phyloP scores from a whole-genome alignment of 805 yeast genomes.

The Yamadazyma scolyti region DNA sequence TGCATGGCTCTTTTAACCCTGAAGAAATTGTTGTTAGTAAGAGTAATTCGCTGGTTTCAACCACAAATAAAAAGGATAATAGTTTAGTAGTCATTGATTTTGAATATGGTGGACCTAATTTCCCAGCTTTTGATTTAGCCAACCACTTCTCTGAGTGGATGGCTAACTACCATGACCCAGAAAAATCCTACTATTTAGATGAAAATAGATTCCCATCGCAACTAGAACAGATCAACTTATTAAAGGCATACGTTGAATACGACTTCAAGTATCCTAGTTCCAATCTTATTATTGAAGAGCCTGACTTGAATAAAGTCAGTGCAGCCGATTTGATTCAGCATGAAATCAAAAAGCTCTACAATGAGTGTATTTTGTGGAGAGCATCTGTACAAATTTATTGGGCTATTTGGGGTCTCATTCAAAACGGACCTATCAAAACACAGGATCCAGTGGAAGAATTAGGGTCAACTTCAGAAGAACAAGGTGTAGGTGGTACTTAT shows the following conservation, averaged over 20 bases:
- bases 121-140: conserved; percentile 85
- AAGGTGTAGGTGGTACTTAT: conserved; percentile 39
- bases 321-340: conserved; percentile 30
- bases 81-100: conserved; percentile 92
- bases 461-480: conserved; percentile 17
- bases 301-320: conserved; percentile 8
- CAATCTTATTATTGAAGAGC: conserved; percentile 19
- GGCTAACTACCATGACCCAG: conserved; percentile 78
- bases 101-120: conserved; percentile 90
- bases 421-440: conserved; percentile 47
- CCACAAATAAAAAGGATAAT: conserved; percentile 27
- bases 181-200: conserved; percentile 48
- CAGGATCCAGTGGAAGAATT: conserved; percentile 9
- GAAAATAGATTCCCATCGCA: conserved; percentile 59
- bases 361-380: conserved; percentile 75
- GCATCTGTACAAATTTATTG: conserved; percentile 75
- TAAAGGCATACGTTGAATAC: conserved; percentile 75
- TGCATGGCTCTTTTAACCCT: conserved; percentile 54
- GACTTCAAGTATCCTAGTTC: conserved; percentile 37
- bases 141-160: conserved; percentile 98
- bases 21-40: conserved; percentile 26
- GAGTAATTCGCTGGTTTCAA: conserved; percentile 2
- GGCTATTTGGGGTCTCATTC: conserved; percentile 91
- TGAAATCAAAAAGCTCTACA: conserved; percentile 51
- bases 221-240: conserved; percentile 65